Conservation (phyloP, 2,329 filamentous ascomycete species). For the Cladophialophora immunda region DNA sequence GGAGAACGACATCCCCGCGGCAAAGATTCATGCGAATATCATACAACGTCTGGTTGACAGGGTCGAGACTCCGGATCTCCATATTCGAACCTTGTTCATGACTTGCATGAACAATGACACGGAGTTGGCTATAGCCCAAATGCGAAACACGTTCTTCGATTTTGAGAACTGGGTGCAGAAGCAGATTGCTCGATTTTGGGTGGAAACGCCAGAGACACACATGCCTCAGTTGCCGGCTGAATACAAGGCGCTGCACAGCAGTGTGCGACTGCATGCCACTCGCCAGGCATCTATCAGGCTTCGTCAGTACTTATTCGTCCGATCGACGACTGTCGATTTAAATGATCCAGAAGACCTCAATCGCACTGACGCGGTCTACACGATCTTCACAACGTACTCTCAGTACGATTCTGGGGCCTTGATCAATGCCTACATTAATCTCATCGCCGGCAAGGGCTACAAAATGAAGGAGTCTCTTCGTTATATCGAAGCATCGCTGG, state of each 20-base stretch:
- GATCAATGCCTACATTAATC: constrained; percentile 22
- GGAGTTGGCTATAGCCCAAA: constrained; percentile 22
- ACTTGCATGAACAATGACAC: constrained; percentile 28
- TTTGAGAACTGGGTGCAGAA: constrained; percentile 22
- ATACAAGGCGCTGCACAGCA: constrained; percentile 13
- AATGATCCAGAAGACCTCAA: constrained; percentile 26
- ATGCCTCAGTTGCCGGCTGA: constrained; percentile 11
- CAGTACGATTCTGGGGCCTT: constrained; percentile 24
- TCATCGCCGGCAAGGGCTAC: constrained; percentile 16
- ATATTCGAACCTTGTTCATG: constrained; percentile 24
- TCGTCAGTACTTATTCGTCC: constrained; percentile 18
- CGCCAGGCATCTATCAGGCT: constrained; percentile 19
- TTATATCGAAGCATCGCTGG: constrained; percentile 19
- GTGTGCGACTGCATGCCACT: constrained; percentile 12
- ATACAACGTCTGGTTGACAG: constrained; percentile 25
- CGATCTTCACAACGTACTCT: constrained; percentile 19
- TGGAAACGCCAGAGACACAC: constrained; percentile 1
- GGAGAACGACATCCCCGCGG: constrained; percentile 16
- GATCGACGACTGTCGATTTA: constrained; percentile 13
- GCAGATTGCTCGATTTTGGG: constrained; percentile 25
- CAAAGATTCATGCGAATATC: constrained; percentile 23
- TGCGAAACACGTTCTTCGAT: constrained; percentile 25
- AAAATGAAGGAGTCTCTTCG: background rate
- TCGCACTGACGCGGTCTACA: constrained; percentile 21
- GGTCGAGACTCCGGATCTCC: constrained; percentile 1